Evolutionary conservation across 352 stramenopile species (phyloP).

Genomic region (Globisporangium nunn): DNA sequence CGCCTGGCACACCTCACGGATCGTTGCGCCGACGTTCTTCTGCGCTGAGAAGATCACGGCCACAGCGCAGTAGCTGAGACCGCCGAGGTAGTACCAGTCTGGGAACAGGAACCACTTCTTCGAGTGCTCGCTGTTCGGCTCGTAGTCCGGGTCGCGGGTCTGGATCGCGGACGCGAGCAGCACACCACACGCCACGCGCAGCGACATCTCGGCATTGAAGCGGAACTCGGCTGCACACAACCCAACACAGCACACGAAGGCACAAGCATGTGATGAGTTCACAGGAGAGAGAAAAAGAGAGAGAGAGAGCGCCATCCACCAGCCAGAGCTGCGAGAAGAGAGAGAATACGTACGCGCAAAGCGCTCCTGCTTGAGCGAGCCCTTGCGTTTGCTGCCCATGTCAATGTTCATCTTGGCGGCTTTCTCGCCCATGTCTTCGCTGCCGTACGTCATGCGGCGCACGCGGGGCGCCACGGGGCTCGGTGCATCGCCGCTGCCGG

Average conservation of each 20-base stretch:
- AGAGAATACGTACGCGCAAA: slow-evolving; percentile 39
- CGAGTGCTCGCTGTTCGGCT: slow-evolving; percentile 26
- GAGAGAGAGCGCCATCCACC: not conserved
- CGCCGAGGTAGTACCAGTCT: slow-evolving; percentile 53
- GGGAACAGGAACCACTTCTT: slow-evolving; percentile 78
- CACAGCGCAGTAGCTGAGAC: slow-evolving; percentile 71
- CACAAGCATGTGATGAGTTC: not conserved
- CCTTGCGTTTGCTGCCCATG: slow-evolving; percentile 45
- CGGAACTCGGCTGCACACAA: slow-evolving; percentile 41
- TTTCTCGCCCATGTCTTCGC: slow-evolving; percentile 56
- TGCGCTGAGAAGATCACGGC: slow-evolving; percentile 71
- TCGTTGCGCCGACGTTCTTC: slow-evolving; percentile 64
- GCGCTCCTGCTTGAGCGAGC: slow-evolving; percentile 35
- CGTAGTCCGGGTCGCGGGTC: slow-evolving; percentile 42
- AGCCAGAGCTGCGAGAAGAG: too few species aligned
- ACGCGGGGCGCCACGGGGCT: slow-evolving; percentile 28
- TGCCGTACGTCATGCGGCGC: slow-evolving; percentile 41
- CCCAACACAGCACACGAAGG: too few species aligned
- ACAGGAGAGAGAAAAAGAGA: too few species aligned
- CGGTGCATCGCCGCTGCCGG: slow-evolving; percentile 4
- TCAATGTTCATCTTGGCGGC: slow-evolving; percentile 63
- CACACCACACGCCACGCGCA: slow-evolving; percentile 61
- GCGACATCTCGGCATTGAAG: slow-evolving; percentile 59
- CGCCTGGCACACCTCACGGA: slow-evolving; percentile 61
- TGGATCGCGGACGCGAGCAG: slow-evolving; percentile 66